phyloP scores from a whole-genome alignment of 805 yeast genomes.

The Yamadazyma sp. region DNA sequence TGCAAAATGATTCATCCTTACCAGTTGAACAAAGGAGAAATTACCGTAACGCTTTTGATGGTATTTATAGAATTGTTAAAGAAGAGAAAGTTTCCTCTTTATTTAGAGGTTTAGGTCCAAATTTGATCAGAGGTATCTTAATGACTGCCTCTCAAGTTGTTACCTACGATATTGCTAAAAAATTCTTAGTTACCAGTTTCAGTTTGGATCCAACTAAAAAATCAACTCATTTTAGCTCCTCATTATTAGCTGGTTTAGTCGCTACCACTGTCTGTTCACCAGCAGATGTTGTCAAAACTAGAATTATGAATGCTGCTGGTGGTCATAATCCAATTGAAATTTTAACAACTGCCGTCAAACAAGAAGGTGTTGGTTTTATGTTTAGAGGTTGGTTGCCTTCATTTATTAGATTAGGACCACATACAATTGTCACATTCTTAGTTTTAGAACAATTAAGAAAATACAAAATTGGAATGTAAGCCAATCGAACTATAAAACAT shows the following conservation, averaged over 20 bases:
- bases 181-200: slow-evolving; percentile 47
- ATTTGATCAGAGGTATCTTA: slow-evolving; percentile 72
- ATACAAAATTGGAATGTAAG: slow-evolving; percentile 47
- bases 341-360: slow-evolving; percentile 51
- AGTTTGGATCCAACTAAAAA: slow-evolving; percentile 57
- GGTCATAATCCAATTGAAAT: slow-evolving; percentile 46
- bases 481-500: no score
- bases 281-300: slow-evolving; percentile 85
- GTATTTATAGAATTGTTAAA: slow-evolving; percentile 53
- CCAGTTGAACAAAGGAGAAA: slow-evolving; percentile 65
- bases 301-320: slow-evolving; percentile 72
- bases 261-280: slow-evolving; percentile 94
- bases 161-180: slow-evolving; percentile 75
- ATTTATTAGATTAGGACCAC: slow-evolving; percentile 82
- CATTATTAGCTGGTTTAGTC: slow-evolving; percentile 77
- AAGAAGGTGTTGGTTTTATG: slow-evolving; percentile 76
- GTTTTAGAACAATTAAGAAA: slow-evolving; percentile 66
- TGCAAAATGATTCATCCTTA: slow-evolving; percentile 82
- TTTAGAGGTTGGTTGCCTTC: slow-evolving; percentile 92
- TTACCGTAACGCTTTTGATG: slow-evolving; percentile 77
- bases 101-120: slow-evolving; percentile 75
- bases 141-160: slow-evolving; percentile 94
- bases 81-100: slow-evolving; percentile 61
- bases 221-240: slow-evolving; percentile 74
- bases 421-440: slow-evolving; percentile 65